Evolutionary conservation across 192 early-diverging fungal species (phyloP).

Genomic region (Rhizophagus clarus): DNA sequence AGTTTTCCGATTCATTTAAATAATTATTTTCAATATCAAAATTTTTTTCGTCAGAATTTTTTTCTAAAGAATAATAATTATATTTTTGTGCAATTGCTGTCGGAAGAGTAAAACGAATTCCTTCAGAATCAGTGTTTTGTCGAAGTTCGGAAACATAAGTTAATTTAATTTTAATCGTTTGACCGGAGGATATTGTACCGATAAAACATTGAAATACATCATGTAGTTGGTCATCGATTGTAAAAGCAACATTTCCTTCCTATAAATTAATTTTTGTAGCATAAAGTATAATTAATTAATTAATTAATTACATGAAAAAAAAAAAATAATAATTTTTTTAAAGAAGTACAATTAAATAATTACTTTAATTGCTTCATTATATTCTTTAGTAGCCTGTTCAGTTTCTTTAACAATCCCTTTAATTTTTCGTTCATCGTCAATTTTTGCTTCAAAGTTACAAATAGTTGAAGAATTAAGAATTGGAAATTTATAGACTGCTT

Average conservation of each 20-base stretch:
- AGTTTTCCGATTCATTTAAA: neutral
- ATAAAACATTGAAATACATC: constrained; percentile 50
- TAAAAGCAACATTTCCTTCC: constrained; percentile 2
- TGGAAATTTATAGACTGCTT: constrained; percentile 23
- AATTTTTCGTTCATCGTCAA: constrained; percentile 6
- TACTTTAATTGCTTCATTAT: constrained; percentile 7
- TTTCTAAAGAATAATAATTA: neutral
- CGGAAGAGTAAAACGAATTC: constrained; percentile 49
- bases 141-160: constrained; percentile 52
- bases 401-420: constrained; percentile 30
- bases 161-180: constrained; percentile 41
- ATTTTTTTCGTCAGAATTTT: neutral
- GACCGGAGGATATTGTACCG: constrained; percentile 48
- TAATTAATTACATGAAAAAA: neutral
- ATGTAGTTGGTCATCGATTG: constrained; percentile 19
- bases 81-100: constrained; percentile 45
- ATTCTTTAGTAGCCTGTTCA: constrained; percentile 18
- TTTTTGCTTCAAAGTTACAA: constrained; percentile 25
- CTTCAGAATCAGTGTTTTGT: constrained; percentile 48
- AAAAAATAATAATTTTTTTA: neutral
- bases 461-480: constrained; percentile 2
- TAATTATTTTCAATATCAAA: neutral
- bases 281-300: too few species aligned
- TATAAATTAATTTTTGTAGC: too few species aligned
- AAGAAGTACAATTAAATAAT: neutral